A percentile compares a stretch with the other conserved stretches of the same genome.
These are phyloP conservation scores for Yarrowia osloensis DNA, from an alignment of 805 yeast species.

Conservation along the genomic window DNA sequence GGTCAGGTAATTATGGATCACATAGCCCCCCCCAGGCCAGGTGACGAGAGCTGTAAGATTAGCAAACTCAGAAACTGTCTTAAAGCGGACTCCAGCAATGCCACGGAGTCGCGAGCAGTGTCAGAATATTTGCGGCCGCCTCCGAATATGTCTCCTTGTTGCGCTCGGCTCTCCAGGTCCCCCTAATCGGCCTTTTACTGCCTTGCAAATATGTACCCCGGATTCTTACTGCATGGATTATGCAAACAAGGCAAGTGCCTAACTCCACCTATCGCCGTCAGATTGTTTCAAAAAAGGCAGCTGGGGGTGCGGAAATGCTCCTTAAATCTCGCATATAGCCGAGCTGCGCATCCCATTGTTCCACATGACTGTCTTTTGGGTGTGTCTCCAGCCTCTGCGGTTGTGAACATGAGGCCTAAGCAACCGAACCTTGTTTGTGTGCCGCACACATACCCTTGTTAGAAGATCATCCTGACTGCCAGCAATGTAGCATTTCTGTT, in stretches of 20 bases:
- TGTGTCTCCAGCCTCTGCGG: background rate
- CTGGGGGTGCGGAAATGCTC: background rate
- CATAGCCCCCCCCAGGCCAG: too few species aligned
- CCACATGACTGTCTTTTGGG: background rate
- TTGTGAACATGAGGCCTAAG: background rate
- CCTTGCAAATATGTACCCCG: background rate
- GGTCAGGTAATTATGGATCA: too few species aligned
- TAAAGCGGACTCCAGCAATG: background rate
- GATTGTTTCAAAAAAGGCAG: background rate
- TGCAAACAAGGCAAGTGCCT: background rate
- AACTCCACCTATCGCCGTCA: background rate
- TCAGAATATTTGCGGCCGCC: background rate
- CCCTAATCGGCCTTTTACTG: background rate
- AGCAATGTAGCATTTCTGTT: slow-evolving; percentile 19
- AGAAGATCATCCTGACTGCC: slow-evolving; percentile 4
- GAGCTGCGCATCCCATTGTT: background rate
- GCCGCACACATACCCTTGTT: slow-evolving; percentile 15
- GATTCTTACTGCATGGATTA: slow-evolving; percentile 12
- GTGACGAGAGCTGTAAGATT: too few species aligned
- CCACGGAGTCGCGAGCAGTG: background rate
- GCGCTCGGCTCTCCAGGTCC: background rate
- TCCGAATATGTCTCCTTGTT: background rate
- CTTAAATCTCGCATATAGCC: background rate
- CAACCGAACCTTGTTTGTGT: slow-evolving; percentile 9
- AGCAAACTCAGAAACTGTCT: background rate